These are phyloP conservation scores for Lignosus rhinocerotis DNA, from an alignment of 1,284 basidiomycete species.

Conservation along the genomic window DNA sequence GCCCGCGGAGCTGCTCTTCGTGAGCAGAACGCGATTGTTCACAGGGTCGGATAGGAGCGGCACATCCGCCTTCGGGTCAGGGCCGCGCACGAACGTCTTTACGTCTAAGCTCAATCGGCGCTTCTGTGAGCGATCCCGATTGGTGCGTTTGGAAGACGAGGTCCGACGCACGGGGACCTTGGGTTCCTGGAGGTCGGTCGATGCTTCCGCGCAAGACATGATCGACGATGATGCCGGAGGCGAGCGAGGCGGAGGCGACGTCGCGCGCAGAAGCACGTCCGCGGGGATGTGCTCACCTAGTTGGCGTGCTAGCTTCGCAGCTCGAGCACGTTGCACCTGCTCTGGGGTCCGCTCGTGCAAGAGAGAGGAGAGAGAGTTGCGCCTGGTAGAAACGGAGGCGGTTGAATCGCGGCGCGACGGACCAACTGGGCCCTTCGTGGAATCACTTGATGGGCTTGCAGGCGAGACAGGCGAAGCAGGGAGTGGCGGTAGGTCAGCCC, in stretches of 20 bases:
- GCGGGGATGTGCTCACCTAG: conserved; percentile 42
- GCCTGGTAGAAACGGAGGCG: conserved; percentile 2
- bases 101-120: conserved; percentile 31
- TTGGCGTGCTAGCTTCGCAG: conserved; percentile 42
- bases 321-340: conserved; percentile 35
- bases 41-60: conserved; percentile 7
- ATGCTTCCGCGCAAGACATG: conserved; percentile 12
- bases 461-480: conserved; percentile 11
- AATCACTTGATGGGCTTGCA: background rate
- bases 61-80: background rate
- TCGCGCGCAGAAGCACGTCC: conserved; percentile 36
- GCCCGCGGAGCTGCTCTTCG: conserved; percentile 8
- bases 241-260: conserved; percentile 21
- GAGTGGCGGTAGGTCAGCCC: conserved; percentile 10
- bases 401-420: conserved; percentile 19
- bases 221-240: conserved; percentile 14
- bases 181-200: conserved; percentile 10
- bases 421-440: conserved; percentile 2
- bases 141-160: conserved; percentile 22
- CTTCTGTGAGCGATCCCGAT: conserved; percentile 3
- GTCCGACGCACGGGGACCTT: conserved; percentile 17
- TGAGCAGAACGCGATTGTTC: conserved; percentile 6
- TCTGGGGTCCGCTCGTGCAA: conserved; percentile 24
- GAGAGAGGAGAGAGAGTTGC: conserved; percentile 24
- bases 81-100: conserved; percentile 14